Base-by-base conservation (phyloP, 108 stramenopile species). In the Thalassiosira profunda region DNA sequence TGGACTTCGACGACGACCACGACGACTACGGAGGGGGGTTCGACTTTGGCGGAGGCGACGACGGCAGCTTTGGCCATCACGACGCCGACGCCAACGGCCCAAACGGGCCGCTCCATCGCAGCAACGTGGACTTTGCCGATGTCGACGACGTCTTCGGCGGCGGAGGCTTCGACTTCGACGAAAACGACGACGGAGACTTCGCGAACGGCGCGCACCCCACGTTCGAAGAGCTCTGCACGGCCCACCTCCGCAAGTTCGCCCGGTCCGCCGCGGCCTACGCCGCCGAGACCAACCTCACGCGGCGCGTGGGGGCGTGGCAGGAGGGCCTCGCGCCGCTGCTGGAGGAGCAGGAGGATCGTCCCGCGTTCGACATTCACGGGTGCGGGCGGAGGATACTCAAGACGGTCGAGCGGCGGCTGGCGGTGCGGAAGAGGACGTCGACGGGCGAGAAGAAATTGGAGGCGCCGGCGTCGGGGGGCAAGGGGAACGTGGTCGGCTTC, bases 211-310 rank as follows among this genome's bases (percentile, higher is more conserved):
- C 59, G n/a, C 70, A 68, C 21, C 65, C 83, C 69, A 90, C 87
- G 20, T 99, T 96, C 81, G 97, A 98, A 79, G 93, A 94, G 47
- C 81, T 99, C 26, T 97, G 97, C 48, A 87, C 91, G 10, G 85
- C 85, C 28, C 96, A 97, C 62, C 75, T 98, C 15, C 70, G 89
- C 46, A 88, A 82, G 29, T 98, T 98, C 78, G 85, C 89, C 40
- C 87, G 81, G 24, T 92, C 92, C 9, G 97, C 97, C 8, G 95
- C 97, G 66, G 74, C 92, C 31, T 98, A 91, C 76, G 95, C 93
- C 1, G 78, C 89, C 11, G 94, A 91, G 43, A 93, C 97, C 2
- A 85, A 98, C 47, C 80, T 99, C 5, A 85, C 95, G 20, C 83
- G 81, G 51, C 84, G 98, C 9, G 97, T 98, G 18, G 74, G 84